phyloP scores from a whole-genome alignment of 768 basidiomycete species.

The Lactarius quietus region DNA sequence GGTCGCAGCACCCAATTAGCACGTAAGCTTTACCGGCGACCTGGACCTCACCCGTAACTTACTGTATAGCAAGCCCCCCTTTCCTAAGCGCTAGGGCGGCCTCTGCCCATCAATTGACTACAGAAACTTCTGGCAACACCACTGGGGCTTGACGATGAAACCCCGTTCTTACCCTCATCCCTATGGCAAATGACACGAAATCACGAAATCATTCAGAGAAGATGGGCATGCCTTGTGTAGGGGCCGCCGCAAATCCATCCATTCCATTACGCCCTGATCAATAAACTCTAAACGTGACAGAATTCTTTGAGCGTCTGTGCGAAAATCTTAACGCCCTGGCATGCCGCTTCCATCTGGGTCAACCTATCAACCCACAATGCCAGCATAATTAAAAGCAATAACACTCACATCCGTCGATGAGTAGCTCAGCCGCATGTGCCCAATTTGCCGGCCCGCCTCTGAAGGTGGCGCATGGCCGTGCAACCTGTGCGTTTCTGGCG shows the following conservation, averaged over 20 bases:
- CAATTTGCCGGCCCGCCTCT: slow-evolving; percentile 30
- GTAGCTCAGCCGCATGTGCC: slow-evolving; percentile 58
- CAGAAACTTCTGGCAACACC: background rate
- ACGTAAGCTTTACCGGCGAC: background rate
- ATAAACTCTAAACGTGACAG: background rate
- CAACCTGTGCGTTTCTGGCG: slow-evolving; percentile 30
- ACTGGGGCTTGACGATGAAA: background rate
- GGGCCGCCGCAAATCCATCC: background rate
- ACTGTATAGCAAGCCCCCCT: background rate
- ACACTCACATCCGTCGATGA: slow-evolving; percentile 48
- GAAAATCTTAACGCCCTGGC: slow-evolving; percentile 18
- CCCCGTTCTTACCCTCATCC: background rate
- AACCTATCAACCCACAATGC: background rate
- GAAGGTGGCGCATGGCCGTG: slow-evolving; percentile 21
- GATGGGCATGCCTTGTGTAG: background rate
- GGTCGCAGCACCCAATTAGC: background rate
- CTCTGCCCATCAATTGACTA: background rate
- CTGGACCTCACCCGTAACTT: too few relatives aligned
- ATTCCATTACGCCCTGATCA: background rate
- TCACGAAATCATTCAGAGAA: background rate
- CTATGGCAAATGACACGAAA: background rate
- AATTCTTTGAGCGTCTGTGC: slow-evolving; percentile 19
- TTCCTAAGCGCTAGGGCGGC: background rate
- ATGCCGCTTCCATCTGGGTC: slow-evolving; percentile 25
- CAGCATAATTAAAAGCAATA: background rate